These are phyloP conservation scores for Globisporangium nodosum DNA, from an alignment of 352 stramenopile genomes.

Conservation along the genomic window DNA sequence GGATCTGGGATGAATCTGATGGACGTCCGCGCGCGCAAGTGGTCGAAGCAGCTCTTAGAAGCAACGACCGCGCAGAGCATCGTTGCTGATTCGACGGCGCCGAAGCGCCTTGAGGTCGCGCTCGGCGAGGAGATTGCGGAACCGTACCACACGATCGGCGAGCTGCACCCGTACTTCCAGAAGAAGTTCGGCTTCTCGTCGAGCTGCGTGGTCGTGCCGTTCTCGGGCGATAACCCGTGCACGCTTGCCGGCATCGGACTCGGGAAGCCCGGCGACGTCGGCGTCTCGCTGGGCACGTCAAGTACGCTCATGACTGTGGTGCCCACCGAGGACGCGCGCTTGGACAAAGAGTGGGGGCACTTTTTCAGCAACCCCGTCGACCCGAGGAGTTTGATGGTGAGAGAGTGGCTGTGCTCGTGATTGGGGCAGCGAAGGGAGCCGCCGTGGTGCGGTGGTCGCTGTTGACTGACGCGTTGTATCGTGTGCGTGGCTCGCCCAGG, in stretches of 20 bases:
- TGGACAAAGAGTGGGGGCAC: conserved; percentile 31
- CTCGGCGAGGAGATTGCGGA: conserved; percentile 38
- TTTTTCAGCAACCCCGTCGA: conserved; percentile 82
- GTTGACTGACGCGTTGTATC: not conserved
- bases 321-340: conserved; percentile 28
- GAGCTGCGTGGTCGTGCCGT: conserved; percentile 60
- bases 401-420: not conserved
- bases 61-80: conserved; percentile 26
- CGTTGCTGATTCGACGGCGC: not conserved
- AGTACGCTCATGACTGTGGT: conserved; percentile 61
- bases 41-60: conserved; percentile 43
- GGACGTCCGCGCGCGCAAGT: conserved; percentile 50
- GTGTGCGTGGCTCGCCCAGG: conserved; percentile 15
- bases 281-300: conserved; percentile 59
- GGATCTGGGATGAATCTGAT: conserved; percentile 84
- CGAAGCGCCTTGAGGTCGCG: conserved; percentile 11
- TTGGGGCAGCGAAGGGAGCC: not conserved
- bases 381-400: conserved; percentile 53
- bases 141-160: conserved; percentile 39
- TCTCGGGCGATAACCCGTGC: conserved; percentile 82
- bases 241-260: conserved; percentile 64
- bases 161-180: conserved; percentile 57
- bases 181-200: conserved; percentile 52
- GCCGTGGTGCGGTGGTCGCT: not conserved
- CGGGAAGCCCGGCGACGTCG: conserved; percentile 43